Base-by-base conservation (phyloP, 345 rosid species). In the Syzygium oleosum region DNA sequence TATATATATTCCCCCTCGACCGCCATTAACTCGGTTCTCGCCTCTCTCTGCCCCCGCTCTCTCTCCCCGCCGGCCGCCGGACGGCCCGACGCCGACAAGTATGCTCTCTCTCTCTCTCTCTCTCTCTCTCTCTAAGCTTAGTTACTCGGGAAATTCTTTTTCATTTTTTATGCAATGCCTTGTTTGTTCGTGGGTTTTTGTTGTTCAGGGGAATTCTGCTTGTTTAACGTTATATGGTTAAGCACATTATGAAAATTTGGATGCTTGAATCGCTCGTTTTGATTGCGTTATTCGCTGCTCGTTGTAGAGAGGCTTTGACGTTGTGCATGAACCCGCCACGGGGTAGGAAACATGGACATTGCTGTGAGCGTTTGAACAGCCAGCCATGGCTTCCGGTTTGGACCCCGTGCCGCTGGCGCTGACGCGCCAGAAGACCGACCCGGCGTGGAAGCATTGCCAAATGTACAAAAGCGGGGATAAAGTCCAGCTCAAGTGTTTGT, bases 381-480 rank as follows among this genome's bases (percentile, higher is more conserved):
- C 25, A 51, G 85, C 49, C 49, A 93, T 92, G 97, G 91, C 91
- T 78, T 89, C 93, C 34, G 92, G 92, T 88, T 88, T 93, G 85
- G 96, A 95, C 52, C 95, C 91, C 31, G 85, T 94, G 85, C 95
- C 99, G 19, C 90, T 95, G 17, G 92, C 98, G 43, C 91, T 95
- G 29, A 93, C 98, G 29, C 91, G 96, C 1, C 99, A 94, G 85
- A 98, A 96, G 84, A 94, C 95, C 56, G 99, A 98, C 92, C 97
- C 94, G n/a, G 98, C 99, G 17, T 96, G 99, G 99, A 94, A 95
- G 87, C 98, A 98, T 88, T 96, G 99, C 88, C 94, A 94, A 84
- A 93, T 95, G 91, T 94, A 92, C 87, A 94, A 94, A 91, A 92
- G 93, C 88, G 99, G 95, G 13, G 96, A 94, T 29, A 93, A 92